phyloP scores from a whole-genome alignment of 73 alveolate species.

The Halteria grandinella region DNA sequence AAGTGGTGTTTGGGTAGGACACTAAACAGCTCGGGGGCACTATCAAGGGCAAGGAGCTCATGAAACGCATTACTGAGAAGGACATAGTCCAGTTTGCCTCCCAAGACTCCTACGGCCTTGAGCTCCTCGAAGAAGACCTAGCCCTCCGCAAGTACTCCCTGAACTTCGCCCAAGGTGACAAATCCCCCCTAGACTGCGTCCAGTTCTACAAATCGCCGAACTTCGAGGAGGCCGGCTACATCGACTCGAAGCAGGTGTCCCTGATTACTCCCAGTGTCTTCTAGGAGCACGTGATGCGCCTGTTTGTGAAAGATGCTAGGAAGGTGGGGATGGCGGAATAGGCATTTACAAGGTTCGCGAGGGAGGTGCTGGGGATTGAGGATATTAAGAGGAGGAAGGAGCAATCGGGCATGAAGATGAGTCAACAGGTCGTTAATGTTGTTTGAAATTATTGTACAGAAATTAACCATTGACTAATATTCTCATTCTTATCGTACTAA shows the following conservation, averaged over 20 bases:
- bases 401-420: no score
- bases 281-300: slow-evolving; percentile 36
- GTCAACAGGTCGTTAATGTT: not conserved
- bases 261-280: slow-evolving; percentile 33
- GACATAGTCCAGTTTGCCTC: slow-evolving; percentile 35
- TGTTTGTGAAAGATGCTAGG: slow-evolving; percentile 42
- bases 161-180: slow-evolving; percentile 63
- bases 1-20: not conserved
- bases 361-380: slow-evolving; percentile 5
- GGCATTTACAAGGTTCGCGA: slow-evolving; percentile 39
- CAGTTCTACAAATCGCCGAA: slow-evolving; percentile 38
- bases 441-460: not conserved
- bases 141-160: slow-evolving; percentile 38
- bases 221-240: slow-evolving; percentile 4
- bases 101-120: slow-evolving; percentile 36
- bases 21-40: not conserved
- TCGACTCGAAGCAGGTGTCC: no score
- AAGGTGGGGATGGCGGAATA: slow-evolving; percentile 21
- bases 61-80: slow-evolving; percentile 40
- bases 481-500: not conserved
- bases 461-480: slow-evolving; percentile 11
- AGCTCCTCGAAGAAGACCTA: slow-evolving; percentile 31
- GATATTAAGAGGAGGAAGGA: slow-evolving; percentile 23
- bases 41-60: not conserved
- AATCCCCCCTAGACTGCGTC: slow-evolving; percentile 64